Conservation (phyloP, 2,329 filamentous ascomycete genomes). For the Davidsoniella virescens region DNA sequence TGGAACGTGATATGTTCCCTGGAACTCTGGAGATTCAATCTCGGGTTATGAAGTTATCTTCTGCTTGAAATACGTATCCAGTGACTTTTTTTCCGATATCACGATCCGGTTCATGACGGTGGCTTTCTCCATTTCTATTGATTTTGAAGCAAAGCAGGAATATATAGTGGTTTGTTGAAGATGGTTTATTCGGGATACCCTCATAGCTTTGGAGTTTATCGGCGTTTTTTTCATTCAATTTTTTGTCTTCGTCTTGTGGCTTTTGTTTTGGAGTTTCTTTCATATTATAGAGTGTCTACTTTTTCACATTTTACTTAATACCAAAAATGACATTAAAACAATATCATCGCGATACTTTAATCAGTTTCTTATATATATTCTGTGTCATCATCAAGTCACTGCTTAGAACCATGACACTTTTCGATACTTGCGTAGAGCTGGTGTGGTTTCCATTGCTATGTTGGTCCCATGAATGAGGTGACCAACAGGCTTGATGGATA, state of each 20-base stretch:
- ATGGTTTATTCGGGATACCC: constrained; percentile 9
- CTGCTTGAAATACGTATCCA: neutral
- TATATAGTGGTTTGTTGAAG: constrained; percentile 4
- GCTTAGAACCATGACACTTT: neutral
- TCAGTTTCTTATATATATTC: too few species aligned
- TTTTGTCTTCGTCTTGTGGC: neutral
- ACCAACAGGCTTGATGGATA: too few species aligned
- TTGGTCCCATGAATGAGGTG: too few species aligned
- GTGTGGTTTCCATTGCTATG: too few species aligned
- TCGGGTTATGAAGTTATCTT: constrained; percentile 16
- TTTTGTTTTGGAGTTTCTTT: constrained; percentile 1
- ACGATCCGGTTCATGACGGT: too few species aligned
- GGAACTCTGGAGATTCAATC: constrained; percentile 23
- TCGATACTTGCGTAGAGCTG: neutral
- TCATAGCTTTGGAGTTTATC: neutral
- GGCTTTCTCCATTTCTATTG: neutral
- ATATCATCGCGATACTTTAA: too few species aligned
- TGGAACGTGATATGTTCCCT: constrained; percentile 30
- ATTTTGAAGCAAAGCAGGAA: neutral
- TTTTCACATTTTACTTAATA: neutral
- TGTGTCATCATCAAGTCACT: too few species aligned
- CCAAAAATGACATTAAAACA: neutral
- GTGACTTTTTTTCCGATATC: too few species aligned
- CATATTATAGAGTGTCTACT: neutral
- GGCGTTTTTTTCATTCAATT: constrained; percentile 1